Percentiles rank a stretch among this genome's conserved stretches.
Conservation (phyloP, 2,329 filamentous ascomycete species). For the Talaromyces albobiverticillius region DNA sequence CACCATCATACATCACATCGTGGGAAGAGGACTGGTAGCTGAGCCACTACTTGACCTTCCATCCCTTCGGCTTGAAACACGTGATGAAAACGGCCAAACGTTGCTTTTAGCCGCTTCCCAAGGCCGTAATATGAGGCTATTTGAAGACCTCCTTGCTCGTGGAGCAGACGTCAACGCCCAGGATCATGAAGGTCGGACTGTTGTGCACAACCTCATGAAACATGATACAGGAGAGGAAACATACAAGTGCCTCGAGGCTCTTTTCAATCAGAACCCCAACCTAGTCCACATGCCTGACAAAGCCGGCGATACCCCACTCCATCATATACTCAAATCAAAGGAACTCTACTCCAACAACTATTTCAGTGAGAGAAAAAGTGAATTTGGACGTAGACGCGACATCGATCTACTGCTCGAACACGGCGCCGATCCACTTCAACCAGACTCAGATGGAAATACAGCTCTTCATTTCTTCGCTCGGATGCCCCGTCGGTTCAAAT, state of each 20-base stretch:
- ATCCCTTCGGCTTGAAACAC: slow-evolving; percentile 7
- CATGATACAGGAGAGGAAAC: not conserved
- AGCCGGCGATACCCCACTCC: slow-evolving; percentile 14
- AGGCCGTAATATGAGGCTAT: not conserved
- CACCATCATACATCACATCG: slow-evolving; percentile 3
- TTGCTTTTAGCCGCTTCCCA: slow-evolving; percentile 11
- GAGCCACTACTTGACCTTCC: not conserved
- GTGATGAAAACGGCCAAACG: slow-evolving; percentile 8
- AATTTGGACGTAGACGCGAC: too few relatives aligned
- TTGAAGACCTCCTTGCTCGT: slow-evolving; percentile 16
- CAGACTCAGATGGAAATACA: slow-evolving; percentile 16
- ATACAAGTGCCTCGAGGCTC: not conserved
- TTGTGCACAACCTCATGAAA: slow-evolving; percentile 15
- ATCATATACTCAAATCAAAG: slow-evolving; percentile 3
- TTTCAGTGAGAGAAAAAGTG: too few relatives aligned
- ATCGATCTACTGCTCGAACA: slow-evolving; percentile 4
- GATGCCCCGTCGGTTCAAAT: not conserved
- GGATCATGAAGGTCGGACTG: slow-evolving; percentile 17
- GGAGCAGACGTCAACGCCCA: slow-evolving; percentile 17
- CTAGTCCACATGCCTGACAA: slow-evolving; percentile 2
- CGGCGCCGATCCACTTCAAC: slow-evolving; percentile 11
- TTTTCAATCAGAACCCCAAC: not conserved
- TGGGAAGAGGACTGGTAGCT: not conserved
- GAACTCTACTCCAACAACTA: too few relatives aligned
- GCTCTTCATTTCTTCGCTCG: slow-evolving; percentile 7